Percentiles rank a stretch among this genome's conserved stretches.
Evolutionary conservation across 495 filamentous ascomycete genomes (phyloP).

Genomic region (Halenospora varia): DNA sequence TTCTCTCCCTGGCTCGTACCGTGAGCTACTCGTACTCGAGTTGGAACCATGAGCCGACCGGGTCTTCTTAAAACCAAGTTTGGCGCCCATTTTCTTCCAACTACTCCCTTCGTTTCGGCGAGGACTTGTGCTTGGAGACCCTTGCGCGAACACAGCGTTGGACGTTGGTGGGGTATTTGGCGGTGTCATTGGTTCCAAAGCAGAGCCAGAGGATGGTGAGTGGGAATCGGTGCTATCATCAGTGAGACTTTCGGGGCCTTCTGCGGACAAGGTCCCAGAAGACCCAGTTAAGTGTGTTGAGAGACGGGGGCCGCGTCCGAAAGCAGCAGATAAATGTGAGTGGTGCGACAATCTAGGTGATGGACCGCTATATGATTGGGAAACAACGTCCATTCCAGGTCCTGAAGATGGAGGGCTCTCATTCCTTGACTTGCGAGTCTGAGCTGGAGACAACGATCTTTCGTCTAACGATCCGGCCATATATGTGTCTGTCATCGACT

Average conservation of each 20-base stretch:
- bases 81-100: constrained; percentile 85
- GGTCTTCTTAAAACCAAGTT: constrained; percentile 53
- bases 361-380: constrained; percentile 26
- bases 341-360: constrained; percentile 19
- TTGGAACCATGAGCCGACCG: constrained; percentile 30
- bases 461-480: constrained; percentile 35
- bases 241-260: constrained; percentile 28
- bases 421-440: constrained; percentile 11
- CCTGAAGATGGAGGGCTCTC: constrained; percentile 27
- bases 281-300: constrained; percentile 17
- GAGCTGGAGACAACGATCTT: constrained; percentile 22
- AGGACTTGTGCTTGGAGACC: constrained; percentile 19
- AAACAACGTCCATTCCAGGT: constrained; percentile 25
- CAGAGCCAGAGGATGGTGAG: constrained; percentile 40
- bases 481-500: constrained; percentile 25
- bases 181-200: constrained; percentile 76
- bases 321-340: constrained; percentile 23
- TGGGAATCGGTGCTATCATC: constrained; percentile 49
- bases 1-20: constrained; percentile 25
- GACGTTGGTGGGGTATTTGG: constrained; percentile 77
- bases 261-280: constrained; percentile 22
- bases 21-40: constrained; percentile 22
- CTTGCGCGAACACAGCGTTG: constrained; percentile 32
- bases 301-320: constrained; percentile 14
- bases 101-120: constrained; percentile 33